Evolutionary conservation across 1,284 basidiomycete genomes (phyloP).

Genomic region (Mycena sp.): DNA sequence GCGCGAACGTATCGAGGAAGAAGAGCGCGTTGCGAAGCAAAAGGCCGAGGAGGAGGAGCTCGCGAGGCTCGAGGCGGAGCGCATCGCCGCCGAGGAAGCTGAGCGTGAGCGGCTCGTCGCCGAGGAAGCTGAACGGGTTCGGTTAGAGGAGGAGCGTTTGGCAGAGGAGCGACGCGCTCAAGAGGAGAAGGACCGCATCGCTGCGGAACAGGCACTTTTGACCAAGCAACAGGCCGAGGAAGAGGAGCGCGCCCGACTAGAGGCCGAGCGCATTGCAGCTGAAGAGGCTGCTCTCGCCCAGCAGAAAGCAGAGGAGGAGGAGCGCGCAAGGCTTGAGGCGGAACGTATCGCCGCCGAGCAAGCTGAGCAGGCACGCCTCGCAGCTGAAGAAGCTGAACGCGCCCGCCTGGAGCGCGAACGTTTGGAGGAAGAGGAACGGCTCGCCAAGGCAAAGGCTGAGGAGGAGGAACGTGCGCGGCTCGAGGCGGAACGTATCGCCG

Average conservation of each 20-base stretch:
- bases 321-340: neutral
- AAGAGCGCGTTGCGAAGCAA: too few species aligned
- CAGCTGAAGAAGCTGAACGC: neutral
- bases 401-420: neutral
- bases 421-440: constrained; percentile 2
- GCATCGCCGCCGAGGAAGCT: neutral
- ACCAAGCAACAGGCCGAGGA: neutral
- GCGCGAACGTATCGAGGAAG: too few species aligned
- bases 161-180: too few species aligned
- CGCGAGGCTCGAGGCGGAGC: too few species aligned
- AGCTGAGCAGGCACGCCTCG: neutral
- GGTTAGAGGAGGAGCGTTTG: neutral
- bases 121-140: neutral
- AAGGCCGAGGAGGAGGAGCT: too few species aligned
- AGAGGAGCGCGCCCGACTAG: neutral
- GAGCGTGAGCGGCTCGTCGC: neutral
- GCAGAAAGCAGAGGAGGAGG: neutral
- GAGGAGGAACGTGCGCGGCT: neutral
- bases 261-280: neutral
- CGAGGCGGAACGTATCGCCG: neutral
- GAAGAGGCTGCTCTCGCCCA: neutral
- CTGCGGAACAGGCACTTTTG: neutral
- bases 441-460: neutral
- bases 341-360: neutral
- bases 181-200: too few species aligned